Evolutionary conservation across 371 early-diverging fungal species (phyloP).

Genomic region (Coemansia sp.): DNA sequence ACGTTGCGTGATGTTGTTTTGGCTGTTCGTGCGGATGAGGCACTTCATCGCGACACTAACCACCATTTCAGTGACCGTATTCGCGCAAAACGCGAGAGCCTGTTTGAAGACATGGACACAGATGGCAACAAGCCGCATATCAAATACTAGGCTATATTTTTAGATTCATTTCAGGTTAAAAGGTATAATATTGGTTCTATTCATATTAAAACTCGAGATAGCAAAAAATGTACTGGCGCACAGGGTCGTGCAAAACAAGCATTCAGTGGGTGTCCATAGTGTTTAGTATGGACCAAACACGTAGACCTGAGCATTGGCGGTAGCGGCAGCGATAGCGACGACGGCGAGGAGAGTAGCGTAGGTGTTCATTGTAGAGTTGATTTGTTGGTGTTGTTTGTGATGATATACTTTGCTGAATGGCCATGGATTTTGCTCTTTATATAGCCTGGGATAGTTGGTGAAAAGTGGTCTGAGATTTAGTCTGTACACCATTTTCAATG

Average conservation of each 20-base stretch:
- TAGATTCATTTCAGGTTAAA: too few relatives aligned
- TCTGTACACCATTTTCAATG: not conserved
- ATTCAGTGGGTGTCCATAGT: too few relatives aligned
- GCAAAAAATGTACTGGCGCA: too few relatives aligned
- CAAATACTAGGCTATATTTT: slow-evolving; percentile 18
- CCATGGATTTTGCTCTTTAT: not conserved
- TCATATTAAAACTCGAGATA: too few relatives aligned
- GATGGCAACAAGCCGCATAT: slow-evolving; percentile 33
- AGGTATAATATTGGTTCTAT: slow-evolving; percentile 21
- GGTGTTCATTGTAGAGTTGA: too few relatives aligned
- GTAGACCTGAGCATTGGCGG: too few relatives aligned
- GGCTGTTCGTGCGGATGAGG: slow-evolving; percentile 95
- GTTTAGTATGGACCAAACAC: too few relatives aligned
- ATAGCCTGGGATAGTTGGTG: not conserved
- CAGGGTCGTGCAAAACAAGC: too few relatives aligned
- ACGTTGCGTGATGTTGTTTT: slow-evolving; percentile 89
- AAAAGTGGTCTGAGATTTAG: not conserved
- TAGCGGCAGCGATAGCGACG: too few relatives aligned
- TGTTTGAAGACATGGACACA: slow-evolving; percentile 50
- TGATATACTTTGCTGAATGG: not conserved
- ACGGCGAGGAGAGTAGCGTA: too few relatives aligned
- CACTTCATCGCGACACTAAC: slow-evolving; percentile 92
- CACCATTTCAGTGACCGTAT: slow-evolving; percentile 79
- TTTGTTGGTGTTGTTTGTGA: not conserved
- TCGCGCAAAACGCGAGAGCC: slow-evolving; percentile 41